Conservation (phyloP, 495 filamentous ascomycete species). For the Penicillium subrubescens region DNA sequence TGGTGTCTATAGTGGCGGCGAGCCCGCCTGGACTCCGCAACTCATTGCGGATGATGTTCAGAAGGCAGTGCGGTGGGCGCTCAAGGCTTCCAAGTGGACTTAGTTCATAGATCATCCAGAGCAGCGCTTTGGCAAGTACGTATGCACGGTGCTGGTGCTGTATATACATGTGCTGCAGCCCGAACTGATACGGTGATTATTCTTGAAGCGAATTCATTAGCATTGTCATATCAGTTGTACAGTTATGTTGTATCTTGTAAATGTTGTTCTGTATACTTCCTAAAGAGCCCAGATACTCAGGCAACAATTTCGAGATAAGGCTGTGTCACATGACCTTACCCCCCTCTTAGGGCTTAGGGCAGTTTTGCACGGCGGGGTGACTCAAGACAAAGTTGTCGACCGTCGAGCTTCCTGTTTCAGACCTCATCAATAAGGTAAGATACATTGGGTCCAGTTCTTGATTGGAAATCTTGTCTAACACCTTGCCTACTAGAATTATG, state of each 20-base stretch:
- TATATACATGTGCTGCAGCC: background rate
- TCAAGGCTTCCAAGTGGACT: conserved; percentile 52
- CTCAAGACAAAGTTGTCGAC: conserved; percentile 25
- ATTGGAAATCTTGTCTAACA: conserved; percentile 2
- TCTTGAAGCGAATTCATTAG: background rate
- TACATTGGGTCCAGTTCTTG: background rate
- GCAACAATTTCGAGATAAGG: conserved; percentile 1
- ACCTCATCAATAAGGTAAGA: conserved; percentile 25
- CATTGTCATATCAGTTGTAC: background rate
- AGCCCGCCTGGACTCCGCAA: conserved; percentile 55
- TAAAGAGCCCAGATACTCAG: background rate
- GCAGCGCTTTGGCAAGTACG: background rate
- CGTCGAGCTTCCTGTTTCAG: conserved; percentile 18
- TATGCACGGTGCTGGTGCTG: background rate
- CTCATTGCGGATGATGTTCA: conserved; percentile 68
- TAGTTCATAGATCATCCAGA: conserved; percentile 10
- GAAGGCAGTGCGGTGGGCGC: conserved; percentile 65
- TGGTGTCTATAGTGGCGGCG: conserved; percentile 72
- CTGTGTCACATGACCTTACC: conserved; percentile 27
- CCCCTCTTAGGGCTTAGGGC: conserved; percentile 52
- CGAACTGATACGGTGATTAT: background rate
- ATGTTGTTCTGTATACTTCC: background rate
- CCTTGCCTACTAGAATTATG: conserved; percentile 34
- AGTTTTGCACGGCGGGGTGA: conserved; percentile 39
- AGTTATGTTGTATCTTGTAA: background rate